phyloP scores from a whole-genome alignment of 805 yeast species.

The Metschnikowia kunwiensis region DNA sequence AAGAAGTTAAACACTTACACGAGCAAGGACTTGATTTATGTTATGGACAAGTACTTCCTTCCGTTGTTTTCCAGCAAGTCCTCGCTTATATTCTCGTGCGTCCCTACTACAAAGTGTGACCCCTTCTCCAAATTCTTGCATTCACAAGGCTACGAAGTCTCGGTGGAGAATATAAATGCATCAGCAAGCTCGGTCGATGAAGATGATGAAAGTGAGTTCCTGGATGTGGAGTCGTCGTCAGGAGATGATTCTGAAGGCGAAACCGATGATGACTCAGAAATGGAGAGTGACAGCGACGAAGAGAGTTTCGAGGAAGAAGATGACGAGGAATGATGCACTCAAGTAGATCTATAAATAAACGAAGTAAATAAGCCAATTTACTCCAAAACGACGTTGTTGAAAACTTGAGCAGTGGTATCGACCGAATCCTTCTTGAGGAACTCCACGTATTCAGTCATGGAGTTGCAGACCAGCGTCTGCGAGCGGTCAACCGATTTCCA shows the following conservation, averaged over 20 bases:
- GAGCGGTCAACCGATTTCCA: constrained; percentile 19
- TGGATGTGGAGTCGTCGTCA: constrained; percentile 12
- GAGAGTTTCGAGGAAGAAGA: constrained; percentile 1
- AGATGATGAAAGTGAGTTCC: constrained; percentile 2
- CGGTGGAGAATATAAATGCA: constrained; percentile 48
- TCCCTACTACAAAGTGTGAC: constrained; percentile 64
- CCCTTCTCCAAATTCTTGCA: constrained; percentile 46
- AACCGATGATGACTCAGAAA: constrained; percentile 8
- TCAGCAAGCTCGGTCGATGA: constrained; percentile 1
- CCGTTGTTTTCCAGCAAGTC: constrained; percentile 57
- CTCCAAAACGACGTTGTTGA: constrained; percentile 6
- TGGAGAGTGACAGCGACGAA: constrained; percentile 8
- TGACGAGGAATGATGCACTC: background rate
- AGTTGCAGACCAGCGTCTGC: constrained; percentile 21
- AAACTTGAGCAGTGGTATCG: constrained; percentile 7
- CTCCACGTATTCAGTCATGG: constrained; percentile 23
- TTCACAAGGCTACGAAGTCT: constrained; percentile 57
- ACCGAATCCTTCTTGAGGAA: constrained; percentile 21
- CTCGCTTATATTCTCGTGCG: constrained; percentile 64
- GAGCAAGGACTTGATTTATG: constrained; percentile 47
- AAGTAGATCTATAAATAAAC: too few relatives aligned
- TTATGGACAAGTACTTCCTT: constrained; percentile 56
- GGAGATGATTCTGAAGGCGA: constrained; percentile 9
- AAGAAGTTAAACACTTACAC: constrained; percentile 51
- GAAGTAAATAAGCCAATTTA: too few relatives aligned